Base-by-base conservation (phyloP, 108 stramenopile species). In the Fragilaria crotonensis region DNA sequence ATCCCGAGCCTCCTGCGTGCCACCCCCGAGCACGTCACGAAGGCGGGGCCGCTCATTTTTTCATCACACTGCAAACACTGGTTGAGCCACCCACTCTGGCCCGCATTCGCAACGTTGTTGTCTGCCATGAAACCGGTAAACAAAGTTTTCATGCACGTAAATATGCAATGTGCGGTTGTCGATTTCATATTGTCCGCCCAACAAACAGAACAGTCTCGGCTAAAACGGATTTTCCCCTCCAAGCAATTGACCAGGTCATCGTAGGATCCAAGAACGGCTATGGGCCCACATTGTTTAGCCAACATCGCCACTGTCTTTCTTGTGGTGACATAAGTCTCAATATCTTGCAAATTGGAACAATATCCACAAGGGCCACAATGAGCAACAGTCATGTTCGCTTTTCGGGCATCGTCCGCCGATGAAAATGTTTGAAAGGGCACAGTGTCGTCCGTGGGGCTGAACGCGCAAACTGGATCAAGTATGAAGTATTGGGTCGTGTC, bases 301-400 rank as follows among this genome's bases (percentile, higher is more conserved):
- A 30, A 36, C 44, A 68, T 48, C 32, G 71, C 62, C 4, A 77
- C 44, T 9, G 70, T 77, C 19, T 71, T 44, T 4, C 65, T 52
- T 2, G 75, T 72, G 3, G 22, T 47, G 50, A 68, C 61, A 32
- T 71, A 71, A 22, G 32, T 64, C 44, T 63, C 33, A 41, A 75
- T 71, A 46, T 79, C 78, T 11, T 45, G 0, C n/a, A 50, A 36
- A 36, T 79, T 79, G 49, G 60, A 63, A 59, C 78, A 79, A 5
- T 48, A 23, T 18, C 73, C 78, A 29, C 78, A 79, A 7, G 31
- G 57, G 18, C 78, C 78, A 29, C 78, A 79, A 62, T 77, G 71
- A 0, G 64, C 64, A 14, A 72, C 45, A 3, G n/a, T 4, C 19
- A 48, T 59, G 23, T 47, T 47, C 18, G 61, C 61, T 3, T n/a